phyloP scores from a whole-genome alignment of 257 asterid genomes.

The Petunia axillaris region DNA sequence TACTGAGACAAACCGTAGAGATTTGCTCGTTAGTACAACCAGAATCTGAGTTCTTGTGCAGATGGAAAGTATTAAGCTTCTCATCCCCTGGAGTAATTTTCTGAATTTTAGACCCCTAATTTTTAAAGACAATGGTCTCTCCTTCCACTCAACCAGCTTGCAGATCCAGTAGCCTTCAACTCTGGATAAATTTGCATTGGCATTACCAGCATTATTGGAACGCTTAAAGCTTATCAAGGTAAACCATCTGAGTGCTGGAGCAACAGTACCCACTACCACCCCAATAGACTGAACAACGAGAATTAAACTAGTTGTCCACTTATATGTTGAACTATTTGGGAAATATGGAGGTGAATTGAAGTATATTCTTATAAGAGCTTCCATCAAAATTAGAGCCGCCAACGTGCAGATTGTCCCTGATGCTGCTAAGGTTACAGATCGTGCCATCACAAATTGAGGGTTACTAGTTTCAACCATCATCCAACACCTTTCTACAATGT shows the following conservation, averaged over 20 bases:
- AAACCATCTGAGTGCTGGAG: conserved; percentile 43
- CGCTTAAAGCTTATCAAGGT: conserved; percentile 26
- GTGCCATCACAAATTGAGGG: conserved; percentile 45
- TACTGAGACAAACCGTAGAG: conserved; percentile 34
- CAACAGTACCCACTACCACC: conserved; percentile 39
- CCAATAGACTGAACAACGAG: conserved; percentile 42
- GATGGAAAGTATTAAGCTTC: conserved; percentile 35
- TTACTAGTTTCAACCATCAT: conserved; percentile 29
- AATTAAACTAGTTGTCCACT: conserved; percentile 38
- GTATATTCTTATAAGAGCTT: conserved; percentile 35
- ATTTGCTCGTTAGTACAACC: conserved; percentile 41
- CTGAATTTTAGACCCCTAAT: conserved; percentile 41
- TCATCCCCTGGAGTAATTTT: conserved; percentile 38
- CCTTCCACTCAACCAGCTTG: conserved; percentile 52
- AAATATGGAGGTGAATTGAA: background rate
- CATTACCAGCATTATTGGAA: conserved; percentile 25
- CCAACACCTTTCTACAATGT: conserved; percentile 12
- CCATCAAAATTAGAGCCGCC: conserved; percentile 31
- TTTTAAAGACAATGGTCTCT: conserved; percentile 34
- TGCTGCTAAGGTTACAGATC: conserved; percentile 41
- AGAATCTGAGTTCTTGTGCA: conserved; percentile 39
- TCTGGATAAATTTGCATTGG: conserved; percentile 19
- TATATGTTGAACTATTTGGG: conserved; percentile 34
- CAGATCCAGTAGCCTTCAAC: conserved; percentile 47
- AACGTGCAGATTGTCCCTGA: conserved; percentile 41